Evolutionary conservation across 352 stramenopile species (phyloP).

Genomic region (Phytophthora pistaciae): DNA sequence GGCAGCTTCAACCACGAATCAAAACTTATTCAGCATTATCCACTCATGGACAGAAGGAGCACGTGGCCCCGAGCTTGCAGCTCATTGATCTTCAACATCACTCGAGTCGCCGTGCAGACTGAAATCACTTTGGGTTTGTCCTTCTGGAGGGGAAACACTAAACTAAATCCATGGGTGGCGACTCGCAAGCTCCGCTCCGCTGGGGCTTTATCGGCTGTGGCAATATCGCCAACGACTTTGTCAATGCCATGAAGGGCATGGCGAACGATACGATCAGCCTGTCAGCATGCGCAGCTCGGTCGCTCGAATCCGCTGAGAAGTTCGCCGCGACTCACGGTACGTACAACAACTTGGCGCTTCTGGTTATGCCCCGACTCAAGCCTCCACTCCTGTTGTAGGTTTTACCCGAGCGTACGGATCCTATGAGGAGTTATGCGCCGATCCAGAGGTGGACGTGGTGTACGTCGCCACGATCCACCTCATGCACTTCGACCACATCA

Average conservation of each 20-base stretch:
- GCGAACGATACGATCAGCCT: slow-evolving; percentile 18
- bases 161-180: slow-evolving; percentile 10
- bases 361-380: neutral
- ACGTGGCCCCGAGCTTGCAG: neutral
- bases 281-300: slow-evolving; percentile 58
- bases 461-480: slow-evolving; percentile 92
- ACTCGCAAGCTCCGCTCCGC: slow-evolving; percentile 41
- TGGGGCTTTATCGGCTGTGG: slow-evolving; percentile 75
- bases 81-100: neutral
- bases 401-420: slow-evolving; percentile 74
- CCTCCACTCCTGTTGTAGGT: slow-evolving; percentile 21
- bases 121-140: slow-evolving; percentile 3
- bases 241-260: slow-evolving; percentile 48
- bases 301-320: slow-evolving; percentile 50
- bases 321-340: slow-evolving; percentile 52
- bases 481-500: slow-evolving; percentile 76
- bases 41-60: neutral
- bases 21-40: neutral
- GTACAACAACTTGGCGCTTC: slow-evolving; percentile 34
- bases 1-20: slow-evolving; percentile 26
- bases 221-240: slow-evolving; percentile 69
- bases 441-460: slow-evolving; percentile 88
- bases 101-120: neutral
- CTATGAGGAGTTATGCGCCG: slow-evolving; percentile 83
- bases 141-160: neutral